phyloP scores from a whole-genome alignment of 257 asterid genomes.

The Plectranthus barbatus region DNA sequence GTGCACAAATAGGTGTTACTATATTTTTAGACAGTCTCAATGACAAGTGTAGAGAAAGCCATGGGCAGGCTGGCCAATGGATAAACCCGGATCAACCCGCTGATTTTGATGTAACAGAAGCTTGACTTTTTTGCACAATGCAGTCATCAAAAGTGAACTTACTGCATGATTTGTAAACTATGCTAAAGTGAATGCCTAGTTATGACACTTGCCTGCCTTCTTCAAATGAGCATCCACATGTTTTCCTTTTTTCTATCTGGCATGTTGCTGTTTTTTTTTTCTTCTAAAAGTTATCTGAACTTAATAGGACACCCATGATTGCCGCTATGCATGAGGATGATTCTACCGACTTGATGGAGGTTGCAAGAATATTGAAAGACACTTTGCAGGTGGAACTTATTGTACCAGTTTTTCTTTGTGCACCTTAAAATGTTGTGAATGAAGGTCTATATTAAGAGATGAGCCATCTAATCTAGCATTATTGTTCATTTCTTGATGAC shows the following conservation, averaged over 20 bases:
- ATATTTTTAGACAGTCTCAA: no score
- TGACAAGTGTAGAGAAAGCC: not conserved
- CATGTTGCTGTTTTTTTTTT: not conserved
- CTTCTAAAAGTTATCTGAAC: not conserved
- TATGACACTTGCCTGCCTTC: not conserved
- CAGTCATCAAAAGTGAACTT: not conserved
- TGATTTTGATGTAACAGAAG: not conserved
- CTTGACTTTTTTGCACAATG: not conserved
- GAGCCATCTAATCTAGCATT: no score
- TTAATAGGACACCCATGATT: conserved; percentile 59
- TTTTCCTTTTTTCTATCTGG: not conserved
- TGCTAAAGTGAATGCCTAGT: not conserved
- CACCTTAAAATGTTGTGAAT: not conserved
- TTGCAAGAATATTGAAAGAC: conserved; percentile 50
- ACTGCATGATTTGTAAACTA: not conserved
- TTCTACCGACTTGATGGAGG: conserved; percentile 65
- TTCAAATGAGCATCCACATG: not conserved
- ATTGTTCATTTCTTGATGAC: not conserved
- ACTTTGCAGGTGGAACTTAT: conserved; percentile 42
- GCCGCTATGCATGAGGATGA: conserved; percentile 90
- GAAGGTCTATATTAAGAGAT: not conserved
- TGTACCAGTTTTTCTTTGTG: not conserved
- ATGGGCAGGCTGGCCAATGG: not conserved
- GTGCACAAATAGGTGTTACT: no score
- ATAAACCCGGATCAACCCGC: not conserved